Base-by-base conservation (phyloP, 208 protist genomes). In the Crithidia expoeki region DNA sequence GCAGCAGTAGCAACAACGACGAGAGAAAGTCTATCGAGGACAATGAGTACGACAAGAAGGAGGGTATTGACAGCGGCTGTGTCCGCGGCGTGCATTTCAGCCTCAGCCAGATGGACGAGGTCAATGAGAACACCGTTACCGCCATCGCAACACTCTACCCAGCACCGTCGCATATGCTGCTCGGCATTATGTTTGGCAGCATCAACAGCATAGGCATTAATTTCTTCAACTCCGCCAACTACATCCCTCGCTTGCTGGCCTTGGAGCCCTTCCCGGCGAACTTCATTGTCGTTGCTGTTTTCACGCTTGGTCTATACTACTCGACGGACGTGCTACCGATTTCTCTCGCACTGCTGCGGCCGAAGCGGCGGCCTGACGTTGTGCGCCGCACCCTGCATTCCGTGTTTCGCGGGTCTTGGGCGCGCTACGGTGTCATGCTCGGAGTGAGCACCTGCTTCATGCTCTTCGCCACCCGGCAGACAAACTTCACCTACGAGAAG, bases 181-280 rank as follows among this genome's bases (percentile, higher is more conserved):
- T 85, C 32, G 88, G 88, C 50, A 40, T 78, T 10, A 60, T 91
- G 6, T 89, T 83, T 55, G 80, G 88, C 40, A 7, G 71, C 51
- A 73, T 78, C 32, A 61, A 46, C 19, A 74, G 55, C 50, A 40
- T 90, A 30, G 74, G 75, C 12, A 25, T 94, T 19, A 88, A 67
- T 49, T 85, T 92, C 40, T 87, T 81, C 57, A 76, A 64, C 59
- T 88, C 69, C 21, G 79, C 89, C 66, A 89, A 89, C 65, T 86
- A 85, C 69, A 89, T 94, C 47, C 89, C 89, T 4, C 86, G 89
- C 30, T 70, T 94, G 30, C 46, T 94, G 11, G 89, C 83, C 16
- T 53, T 94, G 19, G 86, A 92, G 12, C 89, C 89, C 0, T 90
- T 81, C 28, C 89, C 89, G 19, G 80, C 83, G 6, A 82, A 62